Conservation (phyloP, 768 basidiomycete species). For the Gyrodon lividus region DNA sequence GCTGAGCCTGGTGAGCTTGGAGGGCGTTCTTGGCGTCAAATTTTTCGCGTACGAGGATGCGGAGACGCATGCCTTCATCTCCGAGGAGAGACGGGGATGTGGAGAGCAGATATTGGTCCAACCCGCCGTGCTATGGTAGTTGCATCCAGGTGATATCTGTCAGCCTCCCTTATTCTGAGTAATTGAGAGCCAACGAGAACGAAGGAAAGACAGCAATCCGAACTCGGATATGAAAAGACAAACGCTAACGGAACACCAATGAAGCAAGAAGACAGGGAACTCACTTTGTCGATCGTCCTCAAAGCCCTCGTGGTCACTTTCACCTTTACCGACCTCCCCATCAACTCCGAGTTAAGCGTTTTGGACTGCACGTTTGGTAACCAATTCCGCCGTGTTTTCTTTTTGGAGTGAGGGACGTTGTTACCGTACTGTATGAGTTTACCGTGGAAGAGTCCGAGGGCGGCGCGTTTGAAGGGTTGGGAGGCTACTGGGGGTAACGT, state of each 20-base stretch:
- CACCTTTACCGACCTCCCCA: conserved; percentile 56
- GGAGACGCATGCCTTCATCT: conserved; percentile 44
- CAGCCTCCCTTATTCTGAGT: too few relatives aligned
- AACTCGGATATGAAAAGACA: too few relatives aligned
- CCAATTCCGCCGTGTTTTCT: conserved; percentile 87
- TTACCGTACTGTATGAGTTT: conserved; percentile 80
- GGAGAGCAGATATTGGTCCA: conserved; percentile 65
- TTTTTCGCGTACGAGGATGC: conserved; percentile 38
- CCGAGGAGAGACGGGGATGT: conserved; percentile 40
- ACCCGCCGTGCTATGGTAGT: conserved; percentile 53
- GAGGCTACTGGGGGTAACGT: conserved; percentile 39
- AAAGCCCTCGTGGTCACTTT: conserved; percentile 77
- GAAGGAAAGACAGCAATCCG: background rate
- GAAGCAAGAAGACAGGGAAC: conserved; percentile 4
- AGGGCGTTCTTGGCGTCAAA: conserved; percentile 20
- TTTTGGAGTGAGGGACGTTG: conserved; percentile 85
- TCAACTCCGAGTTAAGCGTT: conserved; percentile 62
- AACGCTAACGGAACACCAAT: background rate
- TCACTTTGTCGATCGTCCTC: conserved; percentile 81
- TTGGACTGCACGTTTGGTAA: conserved; percentile 84
- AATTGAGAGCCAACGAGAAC: too few relatives aligned
- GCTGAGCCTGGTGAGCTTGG: conserved; percentile 17
- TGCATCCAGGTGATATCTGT: background rate
- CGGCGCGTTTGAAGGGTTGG: conserved; percentile 77
- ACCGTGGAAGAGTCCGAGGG: conserved; percentile 82